phyloP scores from a whole-genome alignment of 257 asterid genomes.

The Primulina tabacum region DNA sequence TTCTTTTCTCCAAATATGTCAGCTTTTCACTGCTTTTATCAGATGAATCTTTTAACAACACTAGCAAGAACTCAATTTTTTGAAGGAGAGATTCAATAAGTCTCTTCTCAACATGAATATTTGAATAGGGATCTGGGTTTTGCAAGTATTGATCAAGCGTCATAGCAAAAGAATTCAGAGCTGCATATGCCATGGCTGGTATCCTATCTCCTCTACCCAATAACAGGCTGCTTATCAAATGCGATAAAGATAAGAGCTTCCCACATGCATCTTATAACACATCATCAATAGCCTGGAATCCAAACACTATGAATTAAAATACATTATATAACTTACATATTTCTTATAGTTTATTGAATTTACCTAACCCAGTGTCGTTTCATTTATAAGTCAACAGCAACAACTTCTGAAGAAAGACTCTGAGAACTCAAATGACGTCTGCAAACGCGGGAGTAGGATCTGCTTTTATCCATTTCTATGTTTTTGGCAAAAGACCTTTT shows the following conservation, averaged over 20 bases:
- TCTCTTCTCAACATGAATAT: neutral
- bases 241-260: too few species aligned
- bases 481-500: too few species aligned
- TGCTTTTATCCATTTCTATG: too few species aligned
- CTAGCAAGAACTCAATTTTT: neutral
- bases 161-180: slow-evolving; percentile 1
- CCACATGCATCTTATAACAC: neutral
- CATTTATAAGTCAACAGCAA: neutral
- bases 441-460: too few species aligned
- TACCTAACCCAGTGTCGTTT: neutral
- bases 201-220: too few species aligned
- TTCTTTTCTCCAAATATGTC: neutral
- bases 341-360: too few species aligned
- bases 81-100: neutral
- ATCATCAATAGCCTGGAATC: neutral
- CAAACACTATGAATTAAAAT: neutral
- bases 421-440: too few species aligned
- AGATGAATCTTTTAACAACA: neutral
- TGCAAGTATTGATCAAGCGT: neutral
- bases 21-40: neutral
- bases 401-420: neutral
- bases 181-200: slow-evolving; percentile 5
- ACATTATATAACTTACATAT: neutral
- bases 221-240: too few species aligned
- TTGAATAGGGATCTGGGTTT: neutral